Conservation (phyloP, 129 eudicot genomes). For the Flaveria bidentis region DNA sequence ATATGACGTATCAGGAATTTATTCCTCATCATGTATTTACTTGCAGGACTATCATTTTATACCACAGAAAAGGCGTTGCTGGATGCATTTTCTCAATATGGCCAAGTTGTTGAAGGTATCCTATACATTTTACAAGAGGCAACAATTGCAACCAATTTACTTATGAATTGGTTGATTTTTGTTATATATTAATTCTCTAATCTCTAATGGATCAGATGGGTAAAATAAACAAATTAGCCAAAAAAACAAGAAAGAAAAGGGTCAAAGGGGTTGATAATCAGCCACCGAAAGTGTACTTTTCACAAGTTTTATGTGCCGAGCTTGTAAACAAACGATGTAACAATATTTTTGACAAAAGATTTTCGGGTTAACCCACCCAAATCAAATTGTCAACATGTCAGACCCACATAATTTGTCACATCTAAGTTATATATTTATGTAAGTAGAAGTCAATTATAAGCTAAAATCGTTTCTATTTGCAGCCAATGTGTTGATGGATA, state of each 20-base stretch:
- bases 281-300: neutral
- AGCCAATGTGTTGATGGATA: constrained; percentile 77
- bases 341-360: neutral
- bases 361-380: constrained; percentile 1
- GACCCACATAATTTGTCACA: neutral
- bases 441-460: constrained; percentile 13
- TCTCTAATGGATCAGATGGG: neutral
- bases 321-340: neutral
- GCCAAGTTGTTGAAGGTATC: constrained; percentile 85
- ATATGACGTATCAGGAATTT: constrained; percentile 7
- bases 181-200: constrained; percentile 1
- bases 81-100: constrained; percentile 76
- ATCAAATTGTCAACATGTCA: neutral
- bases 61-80: constrained; percentile 72
- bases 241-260: neutral
- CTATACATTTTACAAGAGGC: neutral
- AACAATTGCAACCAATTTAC: neutral
- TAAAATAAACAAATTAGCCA: neutral
- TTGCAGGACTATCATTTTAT: constrained; percentile 81
- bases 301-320: too few relatives aligned
- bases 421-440: neutral
- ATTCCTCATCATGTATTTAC: neutral
- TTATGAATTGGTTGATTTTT: neutral
- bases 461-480: constrained; percentile 29
- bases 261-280: neutral